These are phyloP conservation scores for Polytrichum formosum DNA, from an alignment of 225 moss, liverwort and hornwort genomes.

Conservation along the genomic window DNA sequence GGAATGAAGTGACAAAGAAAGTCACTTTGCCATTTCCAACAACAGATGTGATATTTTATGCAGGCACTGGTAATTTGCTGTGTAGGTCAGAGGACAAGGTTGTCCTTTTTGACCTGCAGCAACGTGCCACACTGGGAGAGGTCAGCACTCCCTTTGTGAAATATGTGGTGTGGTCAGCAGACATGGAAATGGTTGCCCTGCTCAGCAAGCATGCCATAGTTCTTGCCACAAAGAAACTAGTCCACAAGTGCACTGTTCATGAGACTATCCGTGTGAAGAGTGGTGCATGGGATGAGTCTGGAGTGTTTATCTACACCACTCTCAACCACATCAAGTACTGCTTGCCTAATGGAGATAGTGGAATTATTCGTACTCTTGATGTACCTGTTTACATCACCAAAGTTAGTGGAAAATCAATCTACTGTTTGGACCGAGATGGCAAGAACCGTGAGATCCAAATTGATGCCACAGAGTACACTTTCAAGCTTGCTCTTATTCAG, in stretches of 20 bases:
- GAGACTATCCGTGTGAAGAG: constrained; percentile 98
- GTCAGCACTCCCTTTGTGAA: constrained; percentile 89
- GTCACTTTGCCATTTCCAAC: constrained; percentile 73
- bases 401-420: constrained; percentile 72
- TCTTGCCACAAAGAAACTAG: constrained; percentile 90
- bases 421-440: constrained; percentile 94
- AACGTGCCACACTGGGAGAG: constrained; percentile 84
- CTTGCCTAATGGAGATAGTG: constrained; percentile 94
- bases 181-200: constrained; percentile 93
- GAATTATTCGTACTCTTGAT: constrained; percentile 91
- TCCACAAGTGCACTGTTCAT: constrained; percentile 93
- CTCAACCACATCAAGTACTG: constrained; percentile 99
- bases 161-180: constrained; percentile 94
- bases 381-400: constrained; percentile 95
- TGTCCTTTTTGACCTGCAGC: constrained; percentile 90
- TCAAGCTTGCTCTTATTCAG: constrained; percentile 92
- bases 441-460: constrained; percentile 97
- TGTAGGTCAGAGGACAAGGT: constrained; percentile 97
- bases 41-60: constrained; percentile 86
- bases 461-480: constrained; percentile 91
- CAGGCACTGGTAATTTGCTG: constrained; percentile 89
- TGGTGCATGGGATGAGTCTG: constrained; percentile 98
- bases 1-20: constrained; percentile 96
- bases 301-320: constrained; percentile 93
- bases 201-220: constrained; percentile 96